Base-by-base conservation (phyloP, 2,329 filamentous ascomycete species). In the Hypoxylon sp. region DNA sequence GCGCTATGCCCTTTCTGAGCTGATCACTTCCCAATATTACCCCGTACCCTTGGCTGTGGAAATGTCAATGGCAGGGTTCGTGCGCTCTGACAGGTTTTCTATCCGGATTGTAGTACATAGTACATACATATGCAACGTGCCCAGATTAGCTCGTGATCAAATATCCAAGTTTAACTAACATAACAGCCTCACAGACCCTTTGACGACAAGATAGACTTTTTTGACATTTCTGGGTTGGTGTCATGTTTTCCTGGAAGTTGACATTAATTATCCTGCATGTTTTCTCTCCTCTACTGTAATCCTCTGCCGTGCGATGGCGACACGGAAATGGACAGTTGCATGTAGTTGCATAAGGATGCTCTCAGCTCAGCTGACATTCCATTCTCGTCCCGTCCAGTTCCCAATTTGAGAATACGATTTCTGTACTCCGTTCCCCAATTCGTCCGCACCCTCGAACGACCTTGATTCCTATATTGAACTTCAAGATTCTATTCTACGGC, bases 291-390 rank as follows among this genome's bases (percentile, higher is more conserved):
- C 29, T 31, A 8, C 19, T 6, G 6, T 11, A 29, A 31, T 5
- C n/a, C 52, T 59, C 48, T 64, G 59, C 52, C 10, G 63, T 69
- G 44, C 37, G 26, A 63, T 60, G 61, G 59, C 57, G 42, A 67
- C 54, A 71, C 66, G 58, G 63, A 17, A 52, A 66, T 58, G 69
- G 69, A 63, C 60, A 35, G 42, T 46, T 62, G 63, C 69, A 71
- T 66, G 31, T 46, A 22, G 19, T 22, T 52, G 59, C 55, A 61
- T 67, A 48, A 29, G 31, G 63, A 52, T 55, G 48, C 42, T 51
- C 63, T 71, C 59, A 71, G 68, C 66, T 71, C 69, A 71, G 67
- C 69, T 71, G 69, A 70, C 67, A 48, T 59, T 39, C 54, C 69
- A 65, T 69, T 71, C 61, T 70, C 63, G 60, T 67, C 63, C 66